A percentile compares a stretch with the other conserved stretches of the same genome.
phyloP scores from a whole-genome alignment of 2,329 filamentous ascomycete species.

The Apiospora saccharicola region DNA sequence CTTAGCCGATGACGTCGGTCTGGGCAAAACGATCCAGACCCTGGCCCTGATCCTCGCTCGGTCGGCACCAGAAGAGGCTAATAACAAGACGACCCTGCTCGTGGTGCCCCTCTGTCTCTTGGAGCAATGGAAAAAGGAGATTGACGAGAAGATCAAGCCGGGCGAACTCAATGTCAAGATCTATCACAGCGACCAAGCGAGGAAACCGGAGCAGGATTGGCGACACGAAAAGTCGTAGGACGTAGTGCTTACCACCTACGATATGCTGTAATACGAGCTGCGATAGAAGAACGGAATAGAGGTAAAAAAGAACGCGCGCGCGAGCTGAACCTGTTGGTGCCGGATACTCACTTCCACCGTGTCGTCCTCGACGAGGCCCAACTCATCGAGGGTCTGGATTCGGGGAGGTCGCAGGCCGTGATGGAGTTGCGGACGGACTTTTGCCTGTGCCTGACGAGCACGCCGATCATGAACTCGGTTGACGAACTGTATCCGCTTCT shows the following conservation, averaged over 20 bases:
- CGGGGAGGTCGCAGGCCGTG: conserved; percentile 67
- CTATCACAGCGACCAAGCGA: conserved; percentile 35
- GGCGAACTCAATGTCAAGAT: conserved; percentile 38
- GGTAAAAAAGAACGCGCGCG: conserved; percentile 53
- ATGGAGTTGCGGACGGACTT: conserved; percentile 67
- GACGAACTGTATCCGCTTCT: conserved; percentile 81
- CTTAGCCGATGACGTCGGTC: conserved; percentile 41
- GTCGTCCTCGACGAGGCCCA: conserved; percentile 84
- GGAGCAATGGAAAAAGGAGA: conserved; percentile 26
- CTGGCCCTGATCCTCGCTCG: conserved; percentile 39
- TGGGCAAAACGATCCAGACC: conserved; percentile 42
- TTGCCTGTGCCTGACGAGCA: conserved; percentile 81
- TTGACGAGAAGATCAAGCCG: conserved; percentile 39
- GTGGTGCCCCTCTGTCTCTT: conserved; percentile 26
- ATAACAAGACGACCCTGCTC: conserved; percentile 39
- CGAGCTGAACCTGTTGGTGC: conserved; percentile 61
- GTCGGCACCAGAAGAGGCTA: background rate
- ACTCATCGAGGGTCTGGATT: conserved; percentile 78
- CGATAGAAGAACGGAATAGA: conserved; percentile 56
- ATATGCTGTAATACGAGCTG: conserved; percentile 52
- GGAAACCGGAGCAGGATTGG: conserved; percentile 39
- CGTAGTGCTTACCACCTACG: conserved; percentile 81
- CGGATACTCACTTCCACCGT: conserved; percentile 69
- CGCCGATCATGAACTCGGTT: conserved; percentile 88
- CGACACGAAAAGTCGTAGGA: conserved; percentile 66